These are phyloP conservation scores for Bertia moriformis DNA, from an alignment of 2,329 filamentous ascomycete genomes.

Conservation along the genomic window DNA sequence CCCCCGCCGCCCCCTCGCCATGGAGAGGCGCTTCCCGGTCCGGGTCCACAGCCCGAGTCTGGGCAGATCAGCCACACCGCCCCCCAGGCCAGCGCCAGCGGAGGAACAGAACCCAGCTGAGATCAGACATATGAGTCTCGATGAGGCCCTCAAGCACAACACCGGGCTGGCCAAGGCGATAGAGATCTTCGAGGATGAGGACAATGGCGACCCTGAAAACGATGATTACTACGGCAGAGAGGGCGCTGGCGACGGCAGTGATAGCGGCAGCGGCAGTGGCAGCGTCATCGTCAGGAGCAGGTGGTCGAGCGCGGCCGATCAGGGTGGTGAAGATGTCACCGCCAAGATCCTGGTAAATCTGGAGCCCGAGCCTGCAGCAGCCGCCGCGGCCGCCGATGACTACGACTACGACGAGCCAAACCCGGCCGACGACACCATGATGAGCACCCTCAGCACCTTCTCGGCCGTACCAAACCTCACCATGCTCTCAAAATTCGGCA, in stretches of 20 bases:
- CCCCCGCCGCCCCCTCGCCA: conserved; percentile 28
- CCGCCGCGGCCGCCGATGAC: background rate
- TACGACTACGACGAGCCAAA: conserved; percentile 20
- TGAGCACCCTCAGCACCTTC: conserved; percentile 78
- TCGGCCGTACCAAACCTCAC: conserved; percentile 83
- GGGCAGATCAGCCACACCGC: conserved; percentile 1
- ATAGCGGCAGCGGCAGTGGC: conserved; percentile 17
- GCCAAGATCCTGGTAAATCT: conserved; percentile 8
- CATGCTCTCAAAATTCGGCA: conserved; percentile 60
- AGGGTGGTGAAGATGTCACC: conserved; percentile 15
- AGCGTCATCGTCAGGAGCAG: conserved; percentile 10
- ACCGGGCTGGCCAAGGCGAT: conserved; percentile 42
- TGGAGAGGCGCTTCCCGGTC: conserved; percentile 46
- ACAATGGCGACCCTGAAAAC: conserved; percentile 3
- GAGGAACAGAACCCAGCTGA: conserved; percentile 4
- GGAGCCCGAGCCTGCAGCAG: too few relatives aligned
- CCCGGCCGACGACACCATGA: conserved; percentile 54
- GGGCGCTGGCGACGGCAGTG: conserved; percentile 11
- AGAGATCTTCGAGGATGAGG: conserved; percentile 42
- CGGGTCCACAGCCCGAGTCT: conserved; percentile 27
- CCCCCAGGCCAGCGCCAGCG: conserved; percentile 5
- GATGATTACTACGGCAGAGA: conserved; percentile 14
- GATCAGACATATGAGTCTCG: conserved; percentile 28
- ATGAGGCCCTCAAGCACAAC: conserved; percentile 38
- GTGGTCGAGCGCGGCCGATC: conserved; percentile 4